These are phyloP conservation scores for Diospyros kaki DNA, from an alignment of 148 eudicot species.

Conservation along the genomic window DNA sequence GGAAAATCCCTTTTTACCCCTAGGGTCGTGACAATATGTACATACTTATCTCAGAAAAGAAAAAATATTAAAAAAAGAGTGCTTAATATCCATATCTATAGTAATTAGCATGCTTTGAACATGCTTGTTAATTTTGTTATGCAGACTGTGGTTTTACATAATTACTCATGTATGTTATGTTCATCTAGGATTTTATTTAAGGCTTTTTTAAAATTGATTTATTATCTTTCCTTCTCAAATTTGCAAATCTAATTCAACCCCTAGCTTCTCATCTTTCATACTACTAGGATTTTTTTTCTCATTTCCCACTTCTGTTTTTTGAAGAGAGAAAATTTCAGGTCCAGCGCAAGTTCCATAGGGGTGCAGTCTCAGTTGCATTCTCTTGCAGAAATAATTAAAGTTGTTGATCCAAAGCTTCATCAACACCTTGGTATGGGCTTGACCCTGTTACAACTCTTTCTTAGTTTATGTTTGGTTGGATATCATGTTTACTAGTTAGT, in stretches of 20 bases:
- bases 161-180: background rate
- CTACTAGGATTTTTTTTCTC: background rate
- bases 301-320: constrained; percentile 15
- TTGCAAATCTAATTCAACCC: background rate
- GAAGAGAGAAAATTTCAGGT: constrained; percentile 89
- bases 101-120: background rate
- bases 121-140: background rate
- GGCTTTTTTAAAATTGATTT: constrained; percentile 12
- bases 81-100: too few species aligned
- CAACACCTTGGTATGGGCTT: constrained; percentile 74
- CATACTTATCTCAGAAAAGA: too few species aligned
- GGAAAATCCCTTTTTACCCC: too few species aligned
- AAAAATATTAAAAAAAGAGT: too few species aligned
- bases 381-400: constrained; percentile 73
- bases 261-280: background rate
- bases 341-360: constrained; percentile 67
- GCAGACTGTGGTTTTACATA: background rate
- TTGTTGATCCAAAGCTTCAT: constrained; percentile 93
- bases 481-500: background rate
- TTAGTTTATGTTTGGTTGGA: background rate
- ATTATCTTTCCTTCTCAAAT: constrained; percentile 5
- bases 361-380: constrained; percentile 80
- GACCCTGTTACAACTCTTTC: background rate
- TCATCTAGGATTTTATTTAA: background rate
- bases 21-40: too few species aligned